Evolutionary conservation across 129 eudicot genomes (phyloP).

Genomic region (Chrysanthemum lavandulifolium): DNA sequence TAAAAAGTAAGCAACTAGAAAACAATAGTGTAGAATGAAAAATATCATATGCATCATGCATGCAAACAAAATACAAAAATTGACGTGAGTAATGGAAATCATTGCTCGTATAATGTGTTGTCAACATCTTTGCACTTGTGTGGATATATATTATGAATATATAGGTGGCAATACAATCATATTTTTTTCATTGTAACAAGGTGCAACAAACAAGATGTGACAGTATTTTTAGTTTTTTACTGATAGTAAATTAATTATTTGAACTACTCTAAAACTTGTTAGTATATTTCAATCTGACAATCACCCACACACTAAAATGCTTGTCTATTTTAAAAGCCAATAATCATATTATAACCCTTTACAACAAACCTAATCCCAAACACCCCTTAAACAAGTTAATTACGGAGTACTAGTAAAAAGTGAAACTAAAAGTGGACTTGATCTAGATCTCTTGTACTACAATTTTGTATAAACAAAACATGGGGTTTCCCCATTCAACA

Average conservation of each 20-base stretch:
- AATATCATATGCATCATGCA: background rate
- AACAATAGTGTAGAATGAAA: background rate
- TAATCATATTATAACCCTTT: no score
- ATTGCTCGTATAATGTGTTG: background rate
- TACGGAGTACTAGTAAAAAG: background rate
- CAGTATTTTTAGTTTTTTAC: no score
- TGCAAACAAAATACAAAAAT: background rate
- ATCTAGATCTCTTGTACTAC: conserved; percentile 69
- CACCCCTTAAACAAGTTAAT: conserved; percentile 1
- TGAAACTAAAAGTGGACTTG: conserved; percentile 25
- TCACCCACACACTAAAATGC: no score
- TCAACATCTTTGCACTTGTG: conserved; percentile 7
- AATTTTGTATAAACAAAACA: conserved; percentile 87
- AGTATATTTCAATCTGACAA: no score
- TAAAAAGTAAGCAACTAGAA: background rate
- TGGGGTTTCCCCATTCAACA: conserved; percentile 75
- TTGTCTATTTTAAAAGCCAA: no score
- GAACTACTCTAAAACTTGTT: no score
- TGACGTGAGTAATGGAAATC: background rate
- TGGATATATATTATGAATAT: background rate
- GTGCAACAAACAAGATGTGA: no score
- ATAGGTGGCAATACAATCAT: background rate
- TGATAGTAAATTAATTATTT: no score
- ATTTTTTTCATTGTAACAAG: background rate
- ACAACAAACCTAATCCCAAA: no score